Base-by-base conservation (phyloP, 2,329 filamentous ascomycete species). In the Fusarium protoensiforme region DNA sequence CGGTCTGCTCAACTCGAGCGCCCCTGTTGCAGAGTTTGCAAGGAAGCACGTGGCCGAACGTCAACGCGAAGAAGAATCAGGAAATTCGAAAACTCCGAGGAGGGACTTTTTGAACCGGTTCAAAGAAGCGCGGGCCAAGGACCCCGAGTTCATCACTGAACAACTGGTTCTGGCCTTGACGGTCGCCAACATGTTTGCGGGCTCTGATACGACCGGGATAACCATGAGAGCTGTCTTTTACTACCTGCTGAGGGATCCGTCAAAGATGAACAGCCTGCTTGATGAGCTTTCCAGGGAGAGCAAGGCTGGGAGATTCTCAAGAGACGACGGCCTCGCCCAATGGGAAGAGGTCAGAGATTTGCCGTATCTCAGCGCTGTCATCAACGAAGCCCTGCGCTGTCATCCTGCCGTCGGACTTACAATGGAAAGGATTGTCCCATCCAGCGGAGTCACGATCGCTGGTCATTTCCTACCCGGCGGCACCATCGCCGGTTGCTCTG, bases 171-270 rank as follows among this genome's bases (percentile, higher is more conserved):
- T 92, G 71, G 65, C 54, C n/a, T 31, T 68, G 81, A 91, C 91
- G 58, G 88, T 91, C 27, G 90, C 86, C 69, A 93, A 93, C 90
- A 87, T 87, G 10, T 89, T 92, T 75, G 93, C 93, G 2, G 93
- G 93, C 5, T 92, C 89, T 13, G 93, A 95, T 81, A 95, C 93
- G 3, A 95, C 93, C 0, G 93, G 92, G 48, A 95, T 95, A 79
- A 90, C 88, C 18, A 85, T 95, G 0, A 88, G 88, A 10, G 87
- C 90, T 20, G 88, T 94, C 1, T 93, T 95, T 78, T 95, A 95
- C 82, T 91, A 90, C 80, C 82, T 95, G 7, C 85, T 94, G 41
- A 91, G 91, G 77, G 87, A 90, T 75, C 91, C 91, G 0, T 9
- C 36, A 7, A 68, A 65, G 36, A 87, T 92, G 74, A 77, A 70